A percentile compares a stretch with the other conserved stretches of the same genome.
These are phyloP conservation scores for Trypanosoma congolense DNA, from an alignment of 208 protist species.

Conservation along the genomic window DNA sequence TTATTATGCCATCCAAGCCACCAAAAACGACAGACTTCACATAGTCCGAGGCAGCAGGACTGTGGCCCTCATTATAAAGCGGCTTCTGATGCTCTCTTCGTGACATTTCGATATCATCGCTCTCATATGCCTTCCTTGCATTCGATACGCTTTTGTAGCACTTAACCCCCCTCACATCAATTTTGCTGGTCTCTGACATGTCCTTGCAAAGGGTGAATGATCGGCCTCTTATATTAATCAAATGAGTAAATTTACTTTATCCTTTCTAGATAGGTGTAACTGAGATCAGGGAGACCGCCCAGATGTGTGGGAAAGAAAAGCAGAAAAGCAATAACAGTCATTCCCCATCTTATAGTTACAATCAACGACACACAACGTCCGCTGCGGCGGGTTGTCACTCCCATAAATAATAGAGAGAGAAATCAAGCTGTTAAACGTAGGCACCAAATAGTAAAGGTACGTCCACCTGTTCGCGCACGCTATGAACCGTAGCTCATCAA, in stretches of 20 bases:
- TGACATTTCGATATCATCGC: slow-evolving; percentile 71
- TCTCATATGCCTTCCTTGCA: slow-evolving; percentile 52
- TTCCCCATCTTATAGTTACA: too few species aligned
- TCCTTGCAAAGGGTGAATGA: not conserved
- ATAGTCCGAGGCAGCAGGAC: slow-evolving; percentile 84
- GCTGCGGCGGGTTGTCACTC: too few species aligned
- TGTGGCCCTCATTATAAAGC: slow-evolving; percentile 72
- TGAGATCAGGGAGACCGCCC: too few species aligned
- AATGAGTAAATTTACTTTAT: too few species aligned
- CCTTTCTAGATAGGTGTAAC: too few species aligned
- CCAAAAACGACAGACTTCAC: slow-evolving; percentile 94
- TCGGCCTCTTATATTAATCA: too few species aligned
- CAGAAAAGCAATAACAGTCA: too few species aligned
- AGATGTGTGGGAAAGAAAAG: too few species aligned
- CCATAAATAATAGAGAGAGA: too few species aligned
- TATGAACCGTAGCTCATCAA: slow-evolving; percentile 35
- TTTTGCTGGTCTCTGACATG: slow-evolving; percentile 24
- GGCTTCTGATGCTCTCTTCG: slow-evolving; percentile 76
- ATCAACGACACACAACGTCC: too few species aligned
- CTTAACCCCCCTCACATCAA: slow-evolving; percentile 10
- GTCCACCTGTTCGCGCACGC: not conserved
- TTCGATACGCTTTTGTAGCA: slow-evolving; percentile 75
- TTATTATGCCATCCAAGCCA: slow-evolving; percentile 94
- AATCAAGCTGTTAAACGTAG: not conserved
- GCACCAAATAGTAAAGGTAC: not conserved